Evolutionary conservation across 768 basidiomycete species (phyloP).

Genomic region (Suillus brevipes): DNA sequence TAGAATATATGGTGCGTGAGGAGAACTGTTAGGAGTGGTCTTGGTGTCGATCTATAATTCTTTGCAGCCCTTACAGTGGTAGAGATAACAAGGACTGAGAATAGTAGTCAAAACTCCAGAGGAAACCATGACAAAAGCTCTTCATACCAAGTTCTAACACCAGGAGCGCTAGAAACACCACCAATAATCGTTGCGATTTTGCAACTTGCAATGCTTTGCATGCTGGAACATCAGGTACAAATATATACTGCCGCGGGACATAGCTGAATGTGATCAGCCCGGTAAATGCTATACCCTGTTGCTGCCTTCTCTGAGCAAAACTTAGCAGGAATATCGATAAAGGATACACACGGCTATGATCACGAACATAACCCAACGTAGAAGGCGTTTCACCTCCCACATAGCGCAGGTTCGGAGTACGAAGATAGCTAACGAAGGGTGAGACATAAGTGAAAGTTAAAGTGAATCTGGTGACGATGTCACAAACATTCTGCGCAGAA

Average conservation of each 20-base stretch:
- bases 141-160: not conserved
- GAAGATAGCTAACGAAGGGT: not conserved
- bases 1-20: not conserved
- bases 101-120: not conserved
- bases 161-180: not conserved
- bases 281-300: not conserved
- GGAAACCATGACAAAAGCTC: not conserved
- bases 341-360: not conserved
- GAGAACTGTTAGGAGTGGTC: not conserved
- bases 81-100: not conserved
- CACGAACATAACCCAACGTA: not conserved
- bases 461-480: not conserved
- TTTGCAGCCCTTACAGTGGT: not conserved
- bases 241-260: not conserved
- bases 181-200: not conserved
- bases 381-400: not conserved
- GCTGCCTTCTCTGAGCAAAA: not conserved
- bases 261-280: not conserved
- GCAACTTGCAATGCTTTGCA: not conserved
- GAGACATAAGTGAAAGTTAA: not conserved
- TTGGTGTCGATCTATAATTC: not conserved
- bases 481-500: not conserved
- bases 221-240: not conserved
- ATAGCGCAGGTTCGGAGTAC: conserved; percentile 1
- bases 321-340: not conserved